Conservation (phyloP, 331 rosid genomes). For the Pyrus hybrid region DNA sequence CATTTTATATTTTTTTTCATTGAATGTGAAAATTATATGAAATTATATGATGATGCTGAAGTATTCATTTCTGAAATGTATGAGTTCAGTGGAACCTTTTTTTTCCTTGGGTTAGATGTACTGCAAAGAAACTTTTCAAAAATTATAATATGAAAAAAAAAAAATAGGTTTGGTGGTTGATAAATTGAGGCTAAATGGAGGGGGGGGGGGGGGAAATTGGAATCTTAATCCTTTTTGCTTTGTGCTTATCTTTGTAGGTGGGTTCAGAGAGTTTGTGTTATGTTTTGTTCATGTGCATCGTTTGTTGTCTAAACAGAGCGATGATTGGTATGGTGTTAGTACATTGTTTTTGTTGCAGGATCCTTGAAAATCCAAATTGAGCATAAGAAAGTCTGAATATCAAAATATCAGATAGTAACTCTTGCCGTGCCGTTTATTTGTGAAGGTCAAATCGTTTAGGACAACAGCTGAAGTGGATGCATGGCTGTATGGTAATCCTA, state of each 20-base stretch:
- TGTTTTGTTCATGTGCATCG: neutral
- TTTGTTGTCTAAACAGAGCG: neutral
- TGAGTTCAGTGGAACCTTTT: too few species aligned
- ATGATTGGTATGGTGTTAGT: neutral
- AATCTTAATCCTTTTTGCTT: neutral
- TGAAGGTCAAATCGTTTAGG: slow-evolving; percentile 49
- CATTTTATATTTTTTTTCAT: too few species aligned
- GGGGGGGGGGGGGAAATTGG: neutral
- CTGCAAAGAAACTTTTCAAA: too few species aligned
- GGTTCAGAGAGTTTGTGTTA: neutral
- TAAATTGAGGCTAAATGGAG: neutral
- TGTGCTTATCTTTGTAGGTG: neutral
- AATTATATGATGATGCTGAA: too few species aligned
- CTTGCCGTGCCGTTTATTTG: neutral
- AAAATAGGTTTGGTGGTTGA: neutral
- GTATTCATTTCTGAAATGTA: too few species aligned
- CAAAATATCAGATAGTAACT: neutral
- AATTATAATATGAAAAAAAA: neutral
- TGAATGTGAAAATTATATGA: too few species aligned
- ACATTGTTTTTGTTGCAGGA: neutral
- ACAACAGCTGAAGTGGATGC: slow-evolving; percentile 48
- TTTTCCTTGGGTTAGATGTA: too few species aligned
- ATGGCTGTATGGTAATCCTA: slow-evolving; percentile 67
- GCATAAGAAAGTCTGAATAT: neutral
- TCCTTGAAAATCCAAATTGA: neutral